These are phyloP conservation scores for Penicillium sp. DNA, from an alignment of 2,329 filamentous ascomycete species.

Conservation along the genomic window DNA sequence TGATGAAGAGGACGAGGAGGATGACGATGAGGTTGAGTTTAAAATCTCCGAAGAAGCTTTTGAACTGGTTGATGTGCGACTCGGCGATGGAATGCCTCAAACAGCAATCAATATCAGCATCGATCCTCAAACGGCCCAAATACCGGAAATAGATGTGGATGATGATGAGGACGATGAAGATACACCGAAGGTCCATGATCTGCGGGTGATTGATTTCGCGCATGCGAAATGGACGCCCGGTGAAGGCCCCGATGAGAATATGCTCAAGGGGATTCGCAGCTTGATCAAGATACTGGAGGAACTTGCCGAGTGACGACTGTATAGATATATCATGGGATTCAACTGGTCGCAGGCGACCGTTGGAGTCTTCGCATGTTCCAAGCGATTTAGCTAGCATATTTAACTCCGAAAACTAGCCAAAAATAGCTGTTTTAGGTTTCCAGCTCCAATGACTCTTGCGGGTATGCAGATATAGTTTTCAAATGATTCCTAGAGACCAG, in stretches of 20 bases:
- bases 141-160: constrained; percentile 44
- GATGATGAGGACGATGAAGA: constrained; percentile 56
- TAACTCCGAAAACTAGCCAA: not conserved
- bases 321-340: constrained; percentile 5
- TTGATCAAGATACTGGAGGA: constrained; percentile 70
- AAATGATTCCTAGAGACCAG: not conserved
- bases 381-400: not conserved
- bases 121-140: constrained; percentile 38
- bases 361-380: constrained; percentile 1
- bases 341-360: constrained; percentile 30
- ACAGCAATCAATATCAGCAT: constrained; percentile 37
- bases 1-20: constrained; percentile 27
- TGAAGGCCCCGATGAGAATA: constrained; percentile 82
- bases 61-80: constrained; percentile 31
- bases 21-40: constrained; percentile 31
- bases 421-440: not conserved
- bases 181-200: constrained; percentile 67
- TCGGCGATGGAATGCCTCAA: constrained; percentile 30
- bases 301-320: constrained; percentile 43
- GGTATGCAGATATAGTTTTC: too few relatives aligned
- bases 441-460: too few relatives aligned
- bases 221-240: constrained; percentile 84
- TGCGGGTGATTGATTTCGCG: constrained; percentile 96
- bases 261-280: constrained; percentile 71
- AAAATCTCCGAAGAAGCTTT: constrained; percentile 32